phyloP scores from a whole-genome alignment of 257 asterid species.

The Solanum etuberosum region DNA sequence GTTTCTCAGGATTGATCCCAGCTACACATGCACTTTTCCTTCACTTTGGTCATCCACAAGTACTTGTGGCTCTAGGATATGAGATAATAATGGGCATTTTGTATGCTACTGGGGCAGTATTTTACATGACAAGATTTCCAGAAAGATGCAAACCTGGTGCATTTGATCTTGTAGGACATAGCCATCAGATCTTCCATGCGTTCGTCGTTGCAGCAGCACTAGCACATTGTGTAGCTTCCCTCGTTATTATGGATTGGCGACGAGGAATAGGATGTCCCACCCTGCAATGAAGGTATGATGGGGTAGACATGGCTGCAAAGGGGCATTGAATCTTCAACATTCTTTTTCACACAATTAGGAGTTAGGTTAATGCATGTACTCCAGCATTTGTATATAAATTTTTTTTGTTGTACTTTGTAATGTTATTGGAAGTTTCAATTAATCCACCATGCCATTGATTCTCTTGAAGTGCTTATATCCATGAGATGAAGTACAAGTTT shows the following conservation, averaged over 20 bases:
- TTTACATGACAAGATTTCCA: slow-evolving; percentile 66
- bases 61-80: slow-evolving; percentile 45
- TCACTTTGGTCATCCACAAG: slow-evolving; percentile 38
- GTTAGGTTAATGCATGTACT: not conserved
- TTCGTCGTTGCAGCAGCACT: slow-evolving; percentile 79
- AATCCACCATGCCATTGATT: not conserved
- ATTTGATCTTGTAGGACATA: slow-evolving; percentile 80
- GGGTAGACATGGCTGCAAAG: not conserved
- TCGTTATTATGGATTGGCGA: slow-evolving; percentile 76
- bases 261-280: slow-evolving; percentile 15
- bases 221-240: slow-evolving; percentile 61
- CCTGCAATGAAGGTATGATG: not conserved
- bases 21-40: slow-evolving; percentile 65
- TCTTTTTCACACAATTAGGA: not conserved
- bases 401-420: not conserved
- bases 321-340: not conserved
- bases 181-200: slow-evolving; percentile 88
- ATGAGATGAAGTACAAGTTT: not conserved
- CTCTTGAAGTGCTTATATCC: not conserved
- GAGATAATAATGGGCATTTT: slow-evolving; percentile 71
- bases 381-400: not conserved
- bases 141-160: slow-evolving; percentile 87
- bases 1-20: slow-evolving; percentile 76
- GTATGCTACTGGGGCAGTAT: slow-evolving; percentile 54
- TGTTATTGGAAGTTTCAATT: not conserved